These are phyloP conservation scores for Cicer arietinum DNA, from an alignment of 306 rosid genomes.

Conservation along the genomic window DNA sequence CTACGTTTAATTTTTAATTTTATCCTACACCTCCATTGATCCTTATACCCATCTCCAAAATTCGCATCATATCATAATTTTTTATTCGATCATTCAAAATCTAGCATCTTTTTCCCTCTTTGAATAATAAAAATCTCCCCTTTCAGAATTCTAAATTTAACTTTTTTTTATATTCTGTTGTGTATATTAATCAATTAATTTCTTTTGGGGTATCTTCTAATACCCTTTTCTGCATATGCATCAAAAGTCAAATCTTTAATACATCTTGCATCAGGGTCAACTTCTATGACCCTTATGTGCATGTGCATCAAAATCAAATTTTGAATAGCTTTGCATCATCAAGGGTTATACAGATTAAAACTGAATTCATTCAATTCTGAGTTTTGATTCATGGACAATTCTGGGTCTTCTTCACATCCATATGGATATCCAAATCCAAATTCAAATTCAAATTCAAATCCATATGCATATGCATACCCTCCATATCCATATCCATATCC, in stretches of 20 bases:
- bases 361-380: constrained; percentile 20
- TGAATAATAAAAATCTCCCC: background rate
- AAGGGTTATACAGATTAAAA: constrained; percentile 2
- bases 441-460: constrained; percentile 2
- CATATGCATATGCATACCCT: constrained; percentile 41
- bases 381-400: constrained; percentile 46
- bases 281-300: constrained; percentile 1
- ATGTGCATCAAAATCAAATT: background rate
- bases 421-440: constrained; percentile 46
- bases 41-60: background rate
- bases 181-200: background rate
- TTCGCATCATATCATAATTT: background rate
- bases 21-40: constrained; percentile 16
- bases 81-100: constrained; percentile 6
- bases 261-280: background rate
- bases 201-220: background rate
- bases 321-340: background rate
- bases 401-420: constrained; percentile 48
- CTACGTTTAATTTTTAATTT: constrained; percentile 21
- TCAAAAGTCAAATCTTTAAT: constrained; percentile 30
- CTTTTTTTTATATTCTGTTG: background rate
- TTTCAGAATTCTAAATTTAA: constrained; percentile 1
- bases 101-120: background rate
- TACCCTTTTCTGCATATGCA: constrained; percentile 1
- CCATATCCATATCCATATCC: constrained; percentile 54